Evolutionary conservation across 805 yeast species (phyloP).

Genomic region (Cyberlindnera xylosilytica): DNA sequence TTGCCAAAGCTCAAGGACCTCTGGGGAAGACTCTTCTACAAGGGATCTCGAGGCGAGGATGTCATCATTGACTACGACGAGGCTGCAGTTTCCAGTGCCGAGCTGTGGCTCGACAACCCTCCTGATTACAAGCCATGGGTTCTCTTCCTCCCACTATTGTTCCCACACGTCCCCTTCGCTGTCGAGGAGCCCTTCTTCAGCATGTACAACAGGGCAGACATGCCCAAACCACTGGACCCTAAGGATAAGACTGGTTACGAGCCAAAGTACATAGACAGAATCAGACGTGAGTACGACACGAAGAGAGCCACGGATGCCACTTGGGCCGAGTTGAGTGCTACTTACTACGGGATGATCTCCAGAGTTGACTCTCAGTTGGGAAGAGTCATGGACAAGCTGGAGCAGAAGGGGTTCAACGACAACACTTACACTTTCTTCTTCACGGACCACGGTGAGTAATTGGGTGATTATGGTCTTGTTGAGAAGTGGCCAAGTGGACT

Average conservation of each 20-base stretch:
- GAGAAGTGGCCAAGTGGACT: not conserved
- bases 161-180: not conserved
- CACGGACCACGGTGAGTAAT: not conserved
- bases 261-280: not conserved
- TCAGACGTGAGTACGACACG: not conserved
- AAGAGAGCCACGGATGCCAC: not conserved
- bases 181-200: not conserved
- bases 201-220: not conserved
- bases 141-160: not conserved
- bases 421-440: not conserved
- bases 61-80: not conserved
- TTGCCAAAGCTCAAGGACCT: not conserved
- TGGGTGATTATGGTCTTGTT: not conserved
- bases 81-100: not conserved
- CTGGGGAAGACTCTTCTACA: not conserved
- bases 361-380: not conserved
- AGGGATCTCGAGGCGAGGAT: not conserved
- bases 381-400: not conserved
- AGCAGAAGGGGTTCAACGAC: not conserved
- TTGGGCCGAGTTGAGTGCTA: not conserved
- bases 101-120: not conserved
- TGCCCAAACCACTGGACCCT: not conserved
- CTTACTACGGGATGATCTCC: not conserved
- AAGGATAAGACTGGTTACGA: not conserved
- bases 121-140: not conserved